A percentile compares a stretch with the other conserved stretches of the same genome.
These are phyloP conservation scores for Trichoderma sp. DNA, from an alignment of 2,329 filamentous ascomycete genomes.

Conservation along the genomic window DNA sequence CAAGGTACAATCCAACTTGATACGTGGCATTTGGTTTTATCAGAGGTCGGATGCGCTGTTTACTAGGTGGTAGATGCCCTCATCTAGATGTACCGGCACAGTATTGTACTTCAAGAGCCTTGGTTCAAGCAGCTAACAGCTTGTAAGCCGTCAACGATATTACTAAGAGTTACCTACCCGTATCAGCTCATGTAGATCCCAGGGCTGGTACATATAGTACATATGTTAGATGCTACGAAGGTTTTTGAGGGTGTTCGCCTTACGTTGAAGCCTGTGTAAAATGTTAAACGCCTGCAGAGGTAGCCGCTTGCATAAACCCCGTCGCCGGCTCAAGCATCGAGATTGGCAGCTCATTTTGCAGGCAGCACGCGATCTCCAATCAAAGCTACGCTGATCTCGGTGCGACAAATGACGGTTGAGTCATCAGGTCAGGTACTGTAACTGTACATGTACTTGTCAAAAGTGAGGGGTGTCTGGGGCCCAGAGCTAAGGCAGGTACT, in stretches of 20 bases:
- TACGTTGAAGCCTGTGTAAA: neutral
- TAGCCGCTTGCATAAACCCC: neutral
- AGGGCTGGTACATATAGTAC: no score
- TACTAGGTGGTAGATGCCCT: neutral
- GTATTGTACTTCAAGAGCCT: neutral
- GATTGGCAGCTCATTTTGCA: neutral
- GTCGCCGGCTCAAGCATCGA: neutral
- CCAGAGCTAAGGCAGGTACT: conserved; percentile 16
- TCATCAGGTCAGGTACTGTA: neutral
- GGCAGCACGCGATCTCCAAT: neutral
- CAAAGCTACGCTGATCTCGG: neutral
- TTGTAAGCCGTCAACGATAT: neutral
- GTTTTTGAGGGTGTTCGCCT: neutral
- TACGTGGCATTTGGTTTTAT: neutral
- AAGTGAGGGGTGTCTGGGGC: conserved; percentile 2
- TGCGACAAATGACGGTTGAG: conserved; percentile 2
- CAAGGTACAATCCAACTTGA: neutral
- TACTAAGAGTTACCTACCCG: neutral
- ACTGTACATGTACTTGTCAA: neutral
- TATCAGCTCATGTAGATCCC: neutral
- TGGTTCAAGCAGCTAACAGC: no score
- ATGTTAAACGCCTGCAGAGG: neutral
- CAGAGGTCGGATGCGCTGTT: neutral
- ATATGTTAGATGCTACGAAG: neutral
- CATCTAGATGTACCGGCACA: neutral